These are phyloP conservation scores for Leishmania mexicana DNA, from an alignment of 208 protist species.

Conservation along the genomic window DNA sequence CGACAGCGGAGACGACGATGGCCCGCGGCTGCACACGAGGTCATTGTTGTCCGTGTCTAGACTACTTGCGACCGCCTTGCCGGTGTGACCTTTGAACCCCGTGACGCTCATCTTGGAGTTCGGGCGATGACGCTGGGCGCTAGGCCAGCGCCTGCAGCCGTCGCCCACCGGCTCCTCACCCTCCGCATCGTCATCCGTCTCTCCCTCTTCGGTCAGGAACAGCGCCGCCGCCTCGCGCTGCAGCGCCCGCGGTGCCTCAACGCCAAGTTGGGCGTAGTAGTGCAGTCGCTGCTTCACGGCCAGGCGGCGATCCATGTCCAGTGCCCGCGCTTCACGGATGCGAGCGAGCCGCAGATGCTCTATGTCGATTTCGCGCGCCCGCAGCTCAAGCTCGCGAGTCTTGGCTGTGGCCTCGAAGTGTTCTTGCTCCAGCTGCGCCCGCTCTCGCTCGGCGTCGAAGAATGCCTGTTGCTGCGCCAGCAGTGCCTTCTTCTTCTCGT, in stretches of 20 bases:
- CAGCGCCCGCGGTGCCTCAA: slow-evolving; percentile 27
- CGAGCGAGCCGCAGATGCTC: slow-evolving; percentile 48
- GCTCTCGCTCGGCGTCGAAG: slow-evolving; percentile 51
- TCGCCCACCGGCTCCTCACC: neutral
- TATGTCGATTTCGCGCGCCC: slow-evolving; percentile 57
- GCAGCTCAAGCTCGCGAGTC: slow-evolving; percentile 50
- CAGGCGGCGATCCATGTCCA: slow-evolving; percentile 39
- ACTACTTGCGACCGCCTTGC: neutral
- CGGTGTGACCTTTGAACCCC: neutral
- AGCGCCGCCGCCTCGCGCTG: slow-evolving; percentile 29
- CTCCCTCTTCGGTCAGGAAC: neutral
- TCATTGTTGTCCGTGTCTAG: neutral
- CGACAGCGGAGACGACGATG: slow-evolving; percentile 2
- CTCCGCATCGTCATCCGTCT: neutral
- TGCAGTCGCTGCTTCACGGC: slow-evolving; percentile 44
- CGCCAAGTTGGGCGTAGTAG: slow-evolving; percentile 47
- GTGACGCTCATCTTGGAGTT: neutral
- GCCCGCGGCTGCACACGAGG: slow-evolving; percentile 21
- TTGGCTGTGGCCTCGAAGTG: slow-evolving; percentile 46
- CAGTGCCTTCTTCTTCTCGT: slow-evolving; percentile 58
- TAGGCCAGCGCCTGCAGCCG: neutral
- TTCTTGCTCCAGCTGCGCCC: slow-evolving; percentile 46
- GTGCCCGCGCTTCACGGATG: slow-evolving; percentile 46
- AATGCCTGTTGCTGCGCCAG: slow-evolving; percentile 47
- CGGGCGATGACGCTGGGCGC: neutral